A percentile compares a stretch with the other conserved stretches of the same genome.
Conservation (phyloP, 768 basidiomycete genomes). For the Suillus lakei region DNA sequence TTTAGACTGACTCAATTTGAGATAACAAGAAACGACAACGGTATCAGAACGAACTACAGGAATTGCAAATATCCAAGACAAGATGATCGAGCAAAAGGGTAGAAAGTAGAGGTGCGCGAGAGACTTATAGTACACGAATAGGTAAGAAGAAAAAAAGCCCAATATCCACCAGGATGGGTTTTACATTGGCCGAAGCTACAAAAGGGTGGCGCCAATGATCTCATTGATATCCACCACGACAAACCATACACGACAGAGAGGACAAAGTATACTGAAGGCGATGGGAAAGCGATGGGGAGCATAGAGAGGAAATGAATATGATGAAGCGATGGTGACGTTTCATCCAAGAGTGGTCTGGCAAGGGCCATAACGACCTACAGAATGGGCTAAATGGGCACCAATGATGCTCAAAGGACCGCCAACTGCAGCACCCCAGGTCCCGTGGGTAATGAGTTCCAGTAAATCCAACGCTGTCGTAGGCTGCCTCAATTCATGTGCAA, state of each 20-base stretch:
- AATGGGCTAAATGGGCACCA: constrained; percentile 25
- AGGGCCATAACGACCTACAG: constrained; percentile 21
- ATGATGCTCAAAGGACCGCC: constrained; percentile 30
- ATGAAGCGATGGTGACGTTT: neutral
- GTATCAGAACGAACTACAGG: neutral
- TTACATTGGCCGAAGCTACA: constrained; percentile 10
- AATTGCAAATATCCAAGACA: neutral
- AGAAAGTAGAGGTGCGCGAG: neutral
- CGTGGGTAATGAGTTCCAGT: constrained; percentile 29
- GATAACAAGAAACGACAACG: neutral
- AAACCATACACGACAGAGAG: constrained; percentile 5
- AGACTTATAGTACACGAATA: neutral
- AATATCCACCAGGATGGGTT: neutral
- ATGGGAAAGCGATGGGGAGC: constrained; percentile 7
- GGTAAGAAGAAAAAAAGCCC: constrained; percentile 3
- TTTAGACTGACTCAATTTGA: neutral
- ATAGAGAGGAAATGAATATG: neutral
- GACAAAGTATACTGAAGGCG: neutral
- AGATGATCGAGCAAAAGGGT: neutral
- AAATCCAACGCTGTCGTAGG: constrained; percentile 31
- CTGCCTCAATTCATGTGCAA: neutral
- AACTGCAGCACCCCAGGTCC: constrained; percentile 26
- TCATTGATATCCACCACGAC: constrained; percentile 1
- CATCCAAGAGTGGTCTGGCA: constrained; percentile 26
- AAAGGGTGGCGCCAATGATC: constrained; percentile 1